These are phyloP conservation scores for Eucalyptus regnans DNA, from an alignment of 345 rosid genomes.

Conservation along the genomic window DNA sequence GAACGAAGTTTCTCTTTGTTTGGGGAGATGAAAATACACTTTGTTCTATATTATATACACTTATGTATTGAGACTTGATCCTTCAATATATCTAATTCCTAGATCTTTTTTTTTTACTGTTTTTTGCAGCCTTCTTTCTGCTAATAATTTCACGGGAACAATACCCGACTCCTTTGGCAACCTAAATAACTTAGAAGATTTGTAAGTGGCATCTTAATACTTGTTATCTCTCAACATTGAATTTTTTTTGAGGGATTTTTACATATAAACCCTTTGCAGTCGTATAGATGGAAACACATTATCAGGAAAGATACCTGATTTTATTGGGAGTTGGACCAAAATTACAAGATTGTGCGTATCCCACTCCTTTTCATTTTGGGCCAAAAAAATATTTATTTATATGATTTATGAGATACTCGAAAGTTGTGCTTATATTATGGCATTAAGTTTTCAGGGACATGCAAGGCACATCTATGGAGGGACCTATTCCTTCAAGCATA, in stretches of 20 bases:
- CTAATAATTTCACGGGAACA: constrained; percentile 60
- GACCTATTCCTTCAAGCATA: constrained; percentile 66
- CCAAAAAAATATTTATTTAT: background rate
- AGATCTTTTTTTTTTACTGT: background rate
- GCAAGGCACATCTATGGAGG: constrained; percentile 82
- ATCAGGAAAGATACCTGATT: constrained; percentile 68
- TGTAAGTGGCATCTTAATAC: constrained; percentile 35
- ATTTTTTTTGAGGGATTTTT: background rate
- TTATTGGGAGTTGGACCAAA: constrained; percentile 75
- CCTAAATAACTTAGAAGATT: constrained; percentile 50
- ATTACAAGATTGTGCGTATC: constrained; percentile 50
- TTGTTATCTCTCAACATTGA: background rate
- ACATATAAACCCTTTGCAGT: constrained; percentile 14
- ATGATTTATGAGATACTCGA: background rate
- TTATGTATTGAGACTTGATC: background rate
- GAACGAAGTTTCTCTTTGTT: background rate
- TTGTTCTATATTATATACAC: background rate
- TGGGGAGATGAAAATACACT: background rate
- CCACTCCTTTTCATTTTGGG: background rate
- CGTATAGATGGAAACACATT: constrained; percentile 70
- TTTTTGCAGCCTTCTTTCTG: constrained; percentile 45
- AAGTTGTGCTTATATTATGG: background rate
- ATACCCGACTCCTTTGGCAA: constrained; percentile 64
- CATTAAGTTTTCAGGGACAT: constrained; percentile 29
- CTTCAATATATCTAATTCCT: background rate